Evolutionary conservation across 2,329 filamentous ascomycete species (phyloP).

Genomic region (Rhexocercosporidium sp.): DNA sequence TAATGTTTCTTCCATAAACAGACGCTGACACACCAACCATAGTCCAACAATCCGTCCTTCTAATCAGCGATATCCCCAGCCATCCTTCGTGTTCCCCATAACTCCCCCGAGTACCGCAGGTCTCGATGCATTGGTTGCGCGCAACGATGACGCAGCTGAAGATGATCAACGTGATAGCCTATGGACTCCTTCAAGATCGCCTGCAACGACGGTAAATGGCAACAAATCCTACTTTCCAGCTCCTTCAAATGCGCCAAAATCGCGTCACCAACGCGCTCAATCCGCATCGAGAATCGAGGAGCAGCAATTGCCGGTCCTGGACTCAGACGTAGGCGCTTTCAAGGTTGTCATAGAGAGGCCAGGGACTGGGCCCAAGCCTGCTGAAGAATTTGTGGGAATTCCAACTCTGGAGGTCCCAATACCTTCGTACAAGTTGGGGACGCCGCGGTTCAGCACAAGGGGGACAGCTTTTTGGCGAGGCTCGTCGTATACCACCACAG

Average conservation of each 20-base stretch:
- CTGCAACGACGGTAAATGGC: slow-evolving; percentile 45
- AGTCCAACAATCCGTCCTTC: slow-evolving; percentile 67
- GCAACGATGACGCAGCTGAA: slow-evolving; percentile 32
- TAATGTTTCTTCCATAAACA: slow-evolving; percentile 16
- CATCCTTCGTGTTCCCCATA: slow-evolving; percentile 63
- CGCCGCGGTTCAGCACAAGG: slow-evolving; percentile 76
- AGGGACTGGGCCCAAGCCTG: slow-evolving; percentile 65
- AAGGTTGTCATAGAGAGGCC: slow-evolving; percentile 82
- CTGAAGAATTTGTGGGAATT: slow-evolving; percentile 48
- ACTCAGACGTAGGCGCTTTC: slow-evolving; percentile 69
- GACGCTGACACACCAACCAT: slow-evolving; percentile 32
- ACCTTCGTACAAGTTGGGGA: slow-evolving; percentile 83
- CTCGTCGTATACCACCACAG: slow-evolving; percentile 79
- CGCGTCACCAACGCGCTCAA: slow-evolving; percentile 64
- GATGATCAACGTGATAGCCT: slow-evolving; percentile 37
- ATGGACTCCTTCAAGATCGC: slow-evolving; percentile 41
- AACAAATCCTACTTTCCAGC: slow-evolving; percentile 40
- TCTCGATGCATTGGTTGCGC: slow-evolving; percentile 52
- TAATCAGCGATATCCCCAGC: slow-evolving; percentile 65
- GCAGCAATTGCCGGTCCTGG: slow-evolving; percentile 54
- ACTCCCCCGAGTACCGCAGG: slow-evolving; percentile 65
- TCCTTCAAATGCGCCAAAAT: slow-evolving; percentile 20
- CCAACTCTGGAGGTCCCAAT: slow-evolving; percentile 76
- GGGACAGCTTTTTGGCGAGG: slow-evolving; percentile 80
- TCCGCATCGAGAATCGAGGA: slow-evolving; percentile 82